These are phyloP conservation scores for Closterium sp. DNA, from an alignment of 139 green algal genomes.

Conservation along the genomic window DNA sequence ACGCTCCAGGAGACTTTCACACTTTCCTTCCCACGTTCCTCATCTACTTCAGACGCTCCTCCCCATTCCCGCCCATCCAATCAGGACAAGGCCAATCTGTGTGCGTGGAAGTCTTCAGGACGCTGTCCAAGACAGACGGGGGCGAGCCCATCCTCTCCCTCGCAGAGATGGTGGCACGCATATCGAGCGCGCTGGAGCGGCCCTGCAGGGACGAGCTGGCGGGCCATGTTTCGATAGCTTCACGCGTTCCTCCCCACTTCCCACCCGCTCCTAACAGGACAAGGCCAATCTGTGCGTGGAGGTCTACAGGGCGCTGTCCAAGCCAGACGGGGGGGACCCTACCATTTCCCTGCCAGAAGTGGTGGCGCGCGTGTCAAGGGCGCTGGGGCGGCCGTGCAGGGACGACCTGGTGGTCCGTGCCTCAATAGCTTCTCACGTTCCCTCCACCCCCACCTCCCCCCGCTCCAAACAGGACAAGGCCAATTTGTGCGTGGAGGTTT, in stretches of 20 bases:
- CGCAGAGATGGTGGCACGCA: conserved; percentile 3
- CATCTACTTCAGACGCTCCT: background rate
- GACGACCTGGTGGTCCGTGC: background rate
- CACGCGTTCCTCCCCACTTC: background rate
- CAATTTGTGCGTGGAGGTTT: conserved; percentile 30
- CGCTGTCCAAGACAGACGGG: conserved; percentile 30
- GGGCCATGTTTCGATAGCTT: background rate
- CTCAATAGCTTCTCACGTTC: background rate
- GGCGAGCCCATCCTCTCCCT: conserved; percentile 35
- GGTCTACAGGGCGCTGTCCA: conserved; percentile 32
- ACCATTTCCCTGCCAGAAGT: conserved; percentile 17
- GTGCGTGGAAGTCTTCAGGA: conserved; percentile 25
- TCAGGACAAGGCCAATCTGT: conserved; percentile 36
- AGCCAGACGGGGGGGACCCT: conserved; percentile 40
- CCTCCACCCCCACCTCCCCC: background rate
- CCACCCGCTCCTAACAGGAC: background rate
- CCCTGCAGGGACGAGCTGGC: background rate
- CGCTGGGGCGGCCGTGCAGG: background rate
- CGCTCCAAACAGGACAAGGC: conserved; percentile 20
- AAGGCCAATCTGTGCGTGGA: conserved; percentile 35
- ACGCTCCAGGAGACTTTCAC: too few relatives aligned
- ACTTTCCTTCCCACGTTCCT: too few relatives aligned
- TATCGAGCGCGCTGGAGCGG: background rate
- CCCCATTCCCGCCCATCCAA: background rate
- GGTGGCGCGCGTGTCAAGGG: conserved; percentile 14